Base-by-base conservation (phyloP, 345 rosid species). In the Cardamine chenopodiifolia region DNA sequence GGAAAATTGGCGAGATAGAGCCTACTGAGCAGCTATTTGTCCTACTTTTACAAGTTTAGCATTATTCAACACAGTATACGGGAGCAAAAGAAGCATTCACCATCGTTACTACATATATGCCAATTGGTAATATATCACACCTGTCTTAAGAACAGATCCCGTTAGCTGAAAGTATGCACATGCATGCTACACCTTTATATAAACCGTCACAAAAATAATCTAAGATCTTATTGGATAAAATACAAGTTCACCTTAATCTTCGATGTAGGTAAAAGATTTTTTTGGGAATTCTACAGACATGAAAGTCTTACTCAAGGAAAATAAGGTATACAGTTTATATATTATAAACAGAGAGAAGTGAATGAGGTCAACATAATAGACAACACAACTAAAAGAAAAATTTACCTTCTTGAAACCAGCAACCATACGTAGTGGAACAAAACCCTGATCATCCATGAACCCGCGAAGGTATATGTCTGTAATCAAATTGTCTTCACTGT, bases 381-480 rank as follows among this genome's bases (percentile, higher is more conserved):
- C 54, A 71, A 47, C 52, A 31, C 29, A 78, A 56, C 25, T 19
- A 58, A n/a, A n/a, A n/a, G 20, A 57, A 25, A 15, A 47, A 68
- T 74, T 81, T 72, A 93, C 98, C 85, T 81, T 88, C 7, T 86
- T 89, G 85, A 94, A 94, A 76, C 87, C 82, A 56, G 98, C 96
- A 64, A 94, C 81, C 62, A 87, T 75, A 68, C 68, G 69, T 61
- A 94, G 72, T 11, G 88, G 83, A 76, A 83, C 93, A 94, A 91
- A 94, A 60, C 98, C 98, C 67, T 89, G 88, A 7, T 84, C 90
- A 87, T 94, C 95, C 98, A 94, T 94, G 73, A 78, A 82, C 74
- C 66, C 81, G 71, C 97, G 88, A 88, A 94, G 84, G 85, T 68
- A 94, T 63, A 65, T 76, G 81, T 94, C 98, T 76, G 70, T 84